Percentiles rank a stretch among this genome's conserved stretches.
Conservation (phyloP, 208 protist genomes). For the Trypanosoma scelopori region DNA sequence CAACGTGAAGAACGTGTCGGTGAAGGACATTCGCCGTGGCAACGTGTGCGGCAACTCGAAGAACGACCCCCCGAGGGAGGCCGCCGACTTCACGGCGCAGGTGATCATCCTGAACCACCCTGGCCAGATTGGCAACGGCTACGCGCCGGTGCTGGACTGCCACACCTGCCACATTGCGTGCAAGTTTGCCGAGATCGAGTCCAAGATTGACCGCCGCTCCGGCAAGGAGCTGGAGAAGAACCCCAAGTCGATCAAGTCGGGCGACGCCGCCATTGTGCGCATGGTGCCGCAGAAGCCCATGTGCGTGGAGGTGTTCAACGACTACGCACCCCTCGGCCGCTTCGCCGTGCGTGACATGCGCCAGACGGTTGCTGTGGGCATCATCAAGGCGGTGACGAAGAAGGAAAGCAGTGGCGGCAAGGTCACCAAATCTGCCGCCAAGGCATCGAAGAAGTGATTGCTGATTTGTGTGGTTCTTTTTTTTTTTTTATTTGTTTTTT, state of each 20-base stretch:
- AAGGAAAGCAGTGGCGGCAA: slow-evolving; percentile 70
- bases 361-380: slow-evolving; percentile 95
- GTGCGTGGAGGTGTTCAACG: slow-evolving; percentile 94
- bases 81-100: slow-evolving; percentile 86
- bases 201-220: slow-evolving; percentile 92
- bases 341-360: slow-evolving; percentile 96
- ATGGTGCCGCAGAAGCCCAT: slow-evolving; percentile 91
- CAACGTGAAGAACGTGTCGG: slow-evolving; percentile 93
- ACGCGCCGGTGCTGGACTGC: slow-evolving; percentile 91
- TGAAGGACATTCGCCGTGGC: slow-evolving; percentile 92
- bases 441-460: slow-evolving; percentile 80
- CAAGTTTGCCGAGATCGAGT: slow-evolving; percentile 86
- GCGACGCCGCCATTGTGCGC: slow-evolving; percentile 91
- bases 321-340: slow-evolving; percentile 94
- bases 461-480: too few species aligned
- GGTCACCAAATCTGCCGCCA: slow-evolving; percentile 76
- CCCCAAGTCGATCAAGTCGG: slow-evolving; percentile 90
- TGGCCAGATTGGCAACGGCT: slow-evolving; percentile 88
- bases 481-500: slow-evolving; percentile 19
- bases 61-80: slow-evolving; percentile 65
- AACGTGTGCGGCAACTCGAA: slow-evolving; percentile 66
- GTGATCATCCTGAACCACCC: slow-evolving; percentile 95
- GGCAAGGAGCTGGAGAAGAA: slow-evolving; percentile 90
- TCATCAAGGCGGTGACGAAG: slow-evolving; percentile 92
- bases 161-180: slow-evolving; percentile 95